Evolutionary conservation across 306 rosid species (phyloP), one percentile per base, ranked within the genome.

Genomic region (Rosa rugosa): DNA sequence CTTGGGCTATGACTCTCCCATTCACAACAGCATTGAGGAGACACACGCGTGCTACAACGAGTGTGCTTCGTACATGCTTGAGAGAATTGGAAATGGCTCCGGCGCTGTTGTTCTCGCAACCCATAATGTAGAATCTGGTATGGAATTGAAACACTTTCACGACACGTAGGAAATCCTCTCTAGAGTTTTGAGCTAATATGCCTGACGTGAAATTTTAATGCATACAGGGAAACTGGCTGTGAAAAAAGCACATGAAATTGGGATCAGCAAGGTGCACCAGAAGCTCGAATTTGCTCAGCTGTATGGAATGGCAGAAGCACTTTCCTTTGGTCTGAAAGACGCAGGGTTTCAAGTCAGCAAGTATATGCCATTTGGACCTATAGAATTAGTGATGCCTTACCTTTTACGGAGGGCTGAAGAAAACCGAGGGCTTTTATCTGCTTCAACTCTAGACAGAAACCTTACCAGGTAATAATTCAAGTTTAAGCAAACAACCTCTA

Each of bases 301-400:
- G 14, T 84, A 84, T 46, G 99, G 99, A 59, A 95, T 95, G 99
- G 85, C 98, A 6, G 99, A 95, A 46, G 90, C 93, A 14, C 88
- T 95, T 34, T 95, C 99, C 23, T 91, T 81, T 73, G 93, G 91
- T n/a, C 75, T 95, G 73, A 85, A 91, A 80, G 90, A 90, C 71
- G 96, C 98, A 71, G 99, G 99, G 75, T 95, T 95, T 80, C 97
- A 90, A 78, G 99, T 95, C 3, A 95, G 99, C 69, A 95, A 95
- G 82, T 95, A 95, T 4, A 90, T 95, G 99, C 98, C 99, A 12
- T 93, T 91, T 80, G 99, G 99, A 31, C 90, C 94, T 0, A 83
- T 95, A 3, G 91, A 90, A 41, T 81, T 78, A 60, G 97, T 95
- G 27, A 89, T 95, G 81, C 99, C 99, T 8, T 95, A 95, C 27